These are phyloP conservation scores for Iodosphaeria phyllophila DNA, from an alignment of 2,329 filamentous ascomycete species.

Conservation along the genomic window DNA sequence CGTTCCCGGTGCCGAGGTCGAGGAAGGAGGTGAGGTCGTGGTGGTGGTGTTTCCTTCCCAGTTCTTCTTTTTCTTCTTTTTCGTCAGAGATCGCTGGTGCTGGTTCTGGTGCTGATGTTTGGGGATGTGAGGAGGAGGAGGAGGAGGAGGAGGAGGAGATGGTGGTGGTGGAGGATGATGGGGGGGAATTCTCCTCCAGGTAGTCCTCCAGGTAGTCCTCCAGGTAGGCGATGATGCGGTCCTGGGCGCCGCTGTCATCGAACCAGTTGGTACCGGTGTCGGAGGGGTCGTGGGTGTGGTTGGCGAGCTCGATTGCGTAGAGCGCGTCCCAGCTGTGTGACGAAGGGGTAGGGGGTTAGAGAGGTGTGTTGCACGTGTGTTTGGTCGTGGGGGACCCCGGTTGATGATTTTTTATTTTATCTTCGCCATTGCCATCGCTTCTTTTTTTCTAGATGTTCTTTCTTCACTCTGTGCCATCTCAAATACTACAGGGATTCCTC, in stretches of 20 bases:
- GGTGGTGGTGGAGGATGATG: too few species aligned
- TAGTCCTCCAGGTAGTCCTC: conserved; percentile 13
- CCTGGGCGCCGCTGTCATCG: conserved; percentile 75
- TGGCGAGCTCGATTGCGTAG: conserved; percentile 52
- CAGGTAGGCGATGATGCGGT: conserved; percentile 58
- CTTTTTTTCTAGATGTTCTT: too few species aligned
- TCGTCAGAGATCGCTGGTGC: too few species aligned
- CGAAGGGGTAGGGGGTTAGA: not conserved
- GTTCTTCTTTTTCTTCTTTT: conserved; percentile 4
- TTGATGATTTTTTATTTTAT: too few species aligned
- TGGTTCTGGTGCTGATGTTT: too few species aligned
- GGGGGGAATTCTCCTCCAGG: conserved; percentile 8
- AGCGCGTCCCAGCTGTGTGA: conserved; percentile 51
- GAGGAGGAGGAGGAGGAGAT: conserved; percentile 1
- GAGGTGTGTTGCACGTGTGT: conserved; percentile 1
- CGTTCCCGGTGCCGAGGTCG: conserved; percentile 89
- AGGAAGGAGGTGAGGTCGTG: conserved; percentile 40
- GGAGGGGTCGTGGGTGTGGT: conserved; percentile 50
- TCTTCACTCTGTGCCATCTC: too few species aligned
- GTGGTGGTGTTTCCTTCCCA: conserved; percentile 5
- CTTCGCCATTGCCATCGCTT: too few species aligned
- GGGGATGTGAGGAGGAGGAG: too few species aligned
- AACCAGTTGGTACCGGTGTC: conserved; percentile 94
- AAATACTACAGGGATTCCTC: too few species aligned
- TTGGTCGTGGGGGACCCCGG: too few species aligned